Percentiles rank a stretch among this genome's conserved stretches.
Evolutionary conservation across 345 rosid species (phyloP).

Genomic region (Noccaea caerulescens): DNA sequence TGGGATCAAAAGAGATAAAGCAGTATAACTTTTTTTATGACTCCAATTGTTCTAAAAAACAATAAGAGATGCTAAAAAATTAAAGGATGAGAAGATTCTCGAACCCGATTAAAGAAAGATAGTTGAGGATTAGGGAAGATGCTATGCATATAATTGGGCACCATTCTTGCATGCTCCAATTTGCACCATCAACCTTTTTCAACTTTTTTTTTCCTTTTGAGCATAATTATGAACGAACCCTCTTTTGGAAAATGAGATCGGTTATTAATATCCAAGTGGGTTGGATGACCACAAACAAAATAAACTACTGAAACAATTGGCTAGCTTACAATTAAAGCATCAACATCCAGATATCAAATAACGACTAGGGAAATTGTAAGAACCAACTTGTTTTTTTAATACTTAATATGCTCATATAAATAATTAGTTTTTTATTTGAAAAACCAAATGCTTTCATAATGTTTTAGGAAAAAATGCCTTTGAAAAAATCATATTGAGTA

Average conservation of each 20-base stretch:
- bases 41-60: background rate
- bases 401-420: too few species aligned
- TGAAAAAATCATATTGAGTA: too few species aligned
- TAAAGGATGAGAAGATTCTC: conserved; percentile 26
- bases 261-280: conserved; percentile 26
- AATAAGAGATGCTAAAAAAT: conserved; percentile 9
- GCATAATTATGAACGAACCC: conserved; percentile 22
- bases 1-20: conserved; percentile 7
- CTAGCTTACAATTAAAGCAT: conserved; percentile 4
- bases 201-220: conserved; percentile 23
- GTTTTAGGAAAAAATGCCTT: too few species aligned
- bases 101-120: conserved; percentile 2
- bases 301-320: background rate
- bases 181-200: conserved; percentile 23
- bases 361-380: conserved; percentile 1
- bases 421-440: too few species aligned
- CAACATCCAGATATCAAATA: background rate
- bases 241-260: conserved; percentile 14
- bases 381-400: background rate
- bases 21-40: conserved; percentile 11
- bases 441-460: too few species aligned
- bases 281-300: background rate
- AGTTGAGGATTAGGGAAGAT: conserved; percentile 30
- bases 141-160: conserved; percentile 37
- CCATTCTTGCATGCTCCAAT: conserved; percentile 32